Base-by-base conservation (phyloP, 2,329 filamentous ascomycete species). In the Sclerotinia glacialis region DNA sequence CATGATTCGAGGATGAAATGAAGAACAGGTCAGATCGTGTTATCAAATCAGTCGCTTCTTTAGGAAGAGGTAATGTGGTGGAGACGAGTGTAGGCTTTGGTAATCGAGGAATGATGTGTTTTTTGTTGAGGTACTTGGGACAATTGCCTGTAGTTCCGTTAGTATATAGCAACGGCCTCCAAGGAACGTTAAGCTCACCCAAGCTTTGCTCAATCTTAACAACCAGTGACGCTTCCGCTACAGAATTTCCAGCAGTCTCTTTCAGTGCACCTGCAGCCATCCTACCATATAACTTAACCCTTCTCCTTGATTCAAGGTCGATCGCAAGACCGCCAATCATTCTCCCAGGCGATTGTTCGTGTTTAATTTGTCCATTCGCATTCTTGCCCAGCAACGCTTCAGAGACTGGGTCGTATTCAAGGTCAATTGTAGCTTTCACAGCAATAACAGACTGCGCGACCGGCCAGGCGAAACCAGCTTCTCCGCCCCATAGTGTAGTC, bases 71-170 rank as follows among this genome's bases (percentile, higher is more conserved):
- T 3, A 81, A 70, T 2, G 78, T 79, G 31, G 80, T 75, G 0
- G 83, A 83, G 1, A 84, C 67, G 1, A 87, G 76, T 56, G 77
- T 77, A 12, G 90, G 85, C 18, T 80, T 75, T 2, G 89, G 83
- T 0, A 80, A 68, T 54, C 84, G 82, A 6, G 83, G 82, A 2
- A 78, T 74, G 49, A 96, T 85, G 2, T 80, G 79, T 75, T 90
- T 93, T 73, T 85, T 86, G 77, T 94, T 95, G 44, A 96, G 76
- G 72, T 96, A 96, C 77, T 96, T 96, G 1, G 92, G 92, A 72
- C 92, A 96, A 72, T 95, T 96, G 0, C 91, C 88, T 79, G 50
- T 7, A 31, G 7, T 11, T 16, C 7, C 26, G 53, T 66, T 52
- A 69, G 58, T 23, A 63, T 61, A 26, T 26, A n/a, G 26, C 12